Conservation (phyloP, 2,329 filamentous ascomycete species). For the Diaporthe helianthi region DNA sequence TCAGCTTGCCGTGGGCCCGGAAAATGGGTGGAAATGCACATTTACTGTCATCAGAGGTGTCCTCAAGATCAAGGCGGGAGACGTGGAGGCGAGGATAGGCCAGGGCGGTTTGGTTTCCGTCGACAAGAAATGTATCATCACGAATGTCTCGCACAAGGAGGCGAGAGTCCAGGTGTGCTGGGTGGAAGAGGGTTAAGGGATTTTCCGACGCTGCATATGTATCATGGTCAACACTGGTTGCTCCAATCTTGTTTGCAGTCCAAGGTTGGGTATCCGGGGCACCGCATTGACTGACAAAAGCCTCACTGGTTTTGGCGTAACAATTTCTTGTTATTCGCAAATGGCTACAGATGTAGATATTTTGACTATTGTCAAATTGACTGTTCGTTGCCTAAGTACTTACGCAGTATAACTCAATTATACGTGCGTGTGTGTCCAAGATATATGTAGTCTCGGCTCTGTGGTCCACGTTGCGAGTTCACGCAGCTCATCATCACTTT, state of each 20-base stretch:
- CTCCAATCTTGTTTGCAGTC: background rate
- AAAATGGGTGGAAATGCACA: background rate
- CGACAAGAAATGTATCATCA: background rate
- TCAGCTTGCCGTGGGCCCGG: background rate
- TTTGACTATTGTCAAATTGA: too few relatives aligned
- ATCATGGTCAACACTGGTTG: background rate
- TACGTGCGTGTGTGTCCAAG: background rate
- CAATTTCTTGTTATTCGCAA: too few relatives aligned
- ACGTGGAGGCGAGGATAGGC: constrained; percentile 7
- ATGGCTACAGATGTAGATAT: too few relatives aligned
- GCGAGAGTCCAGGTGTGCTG: constrained; percentile 23
- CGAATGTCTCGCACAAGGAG: constrained; percentile 3
- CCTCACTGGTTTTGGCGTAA: too few relatives aligned
- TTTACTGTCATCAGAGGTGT: constrained; percentile 1
- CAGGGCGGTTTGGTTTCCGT: constrained; percentile 10
- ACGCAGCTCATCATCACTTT: too few relatives aligned
- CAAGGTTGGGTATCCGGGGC: background rate
- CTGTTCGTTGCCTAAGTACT: too few relatives aligned
- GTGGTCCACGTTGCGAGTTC: background rate
- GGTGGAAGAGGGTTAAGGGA: background rate
- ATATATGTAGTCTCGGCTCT: background rate
- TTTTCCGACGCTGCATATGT: background rate
- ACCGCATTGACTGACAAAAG: background rate
- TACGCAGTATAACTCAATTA: too few relatives aligned
- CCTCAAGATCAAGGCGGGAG: background rate